These are phyloP conservation scores for Scenedesmus sp. DNA, from an alignment of 163 green algal genomes.

Conservation along the genomic window DNA sequence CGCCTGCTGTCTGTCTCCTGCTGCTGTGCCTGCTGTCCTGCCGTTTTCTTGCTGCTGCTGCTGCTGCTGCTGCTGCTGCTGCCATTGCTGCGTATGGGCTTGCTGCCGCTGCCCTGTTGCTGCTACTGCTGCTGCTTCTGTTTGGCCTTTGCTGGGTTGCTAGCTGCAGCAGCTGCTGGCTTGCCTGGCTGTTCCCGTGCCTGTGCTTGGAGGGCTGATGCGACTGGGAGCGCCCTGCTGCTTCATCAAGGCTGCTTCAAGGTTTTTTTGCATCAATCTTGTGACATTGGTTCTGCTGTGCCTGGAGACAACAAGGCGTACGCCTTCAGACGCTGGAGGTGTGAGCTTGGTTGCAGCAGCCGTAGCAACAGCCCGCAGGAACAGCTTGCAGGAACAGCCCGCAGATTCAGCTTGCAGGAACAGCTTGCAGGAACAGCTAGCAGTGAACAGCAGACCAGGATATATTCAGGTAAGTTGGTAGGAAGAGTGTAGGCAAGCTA, in stretches of 20 bases:
- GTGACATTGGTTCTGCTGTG: too few relatives aligned
- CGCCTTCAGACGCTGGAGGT: not conserved
- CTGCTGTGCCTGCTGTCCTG: slow-evolving; percentile 22
- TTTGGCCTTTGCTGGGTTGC: not conserved
- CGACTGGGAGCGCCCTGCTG: not conserved
- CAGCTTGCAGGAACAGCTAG: not conserved
- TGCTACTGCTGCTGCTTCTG: not conserved
- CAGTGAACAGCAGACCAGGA: not conserved
- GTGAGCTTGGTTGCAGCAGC: too few relatives aligned
- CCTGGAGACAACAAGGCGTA: not conserved
- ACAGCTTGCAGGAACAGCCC: not conserved
- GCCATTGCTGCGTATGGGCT: slow-evolving; percentile 4
- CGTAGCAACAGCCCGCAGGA: not conserved
- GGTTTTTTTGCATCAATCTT: too few relatives aligned
- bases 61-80: not conserved
- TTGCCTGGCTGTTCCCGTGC: not conserved
- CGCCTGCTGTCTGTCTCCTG: not conserved
- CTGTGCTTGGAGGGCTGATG: not conserved
- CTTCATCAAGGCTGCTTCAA: not conserved
- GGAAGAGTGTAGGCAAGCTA: not conserved
- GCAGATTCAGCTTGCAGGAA: not conserved
- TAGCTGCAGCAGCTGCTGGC: slow-evolving; percentile 9
- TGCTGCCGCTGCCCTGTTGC: not conserved
- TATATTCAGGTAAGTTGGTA: not conserved
- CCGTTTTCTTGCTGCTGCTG: not conserved